Evolutionary conservation across 2,329 filamentous ascomycete species (phyloP), one percentile per base, ranked within the genome.

Genomic region (Alternaria sp.): DNA sequence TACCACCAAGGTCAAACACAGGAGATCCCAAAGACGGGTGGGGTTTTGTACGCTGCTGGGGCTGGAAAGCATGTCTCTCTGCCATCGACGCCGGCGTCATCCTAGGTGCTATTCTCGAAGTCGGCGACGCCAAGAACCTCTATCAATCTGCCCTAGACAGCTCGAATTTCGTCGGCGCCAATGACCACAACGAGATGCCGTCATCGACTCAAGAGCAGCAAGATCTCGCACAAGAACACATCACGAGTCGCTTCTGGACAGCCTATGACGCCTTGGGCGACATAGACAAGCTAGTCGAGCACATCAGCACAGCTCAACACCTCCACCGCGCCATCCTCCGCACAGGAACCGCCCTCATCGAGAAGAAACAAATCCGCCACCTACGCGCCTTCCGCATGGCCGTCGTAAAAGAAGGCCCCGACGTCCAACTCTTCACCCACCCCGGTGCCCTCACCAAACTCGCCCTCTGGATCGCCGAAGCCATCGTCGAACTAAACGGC

Each of bases 31-130:
- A 94, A 72, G 93, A 97, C 75, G 93, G 93, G 10, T 98, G 94
- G 94, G 94, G 95, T 0, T 99, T 98, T 73, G 94, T 98, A 17
- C 86, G 93, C 58, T 96, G 92, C 74, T 99, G 95, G 95, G 95
- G 95, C 10, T 99, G 93, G 93, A 90, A 93, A 74, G 94, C 93
- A 0, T 97, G 94, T 49, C 83, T 98, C 26, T 96, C 91, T 61
- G 95, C 95, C 5, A 91, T 94, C 48, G 95, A 99, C 74, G 92
- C 97, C 0, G 92, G 92, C n/a, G 91, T 97, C 14, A 88, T 98
- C 29, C 86, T 98, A 21, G 93, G 93, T 51, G 93, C 94, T 14
- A 89, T 99, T 46, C 85, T 99, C 1, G 95, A 99, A 80, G 93
- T 98, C 28, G 94, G 95, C 28, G 75, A 91, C 85, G 72, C 81